phyloP scores from a whole-genome alignment of 805 yeast genomes.

The Metschnikowia kofuensis region DNA sequence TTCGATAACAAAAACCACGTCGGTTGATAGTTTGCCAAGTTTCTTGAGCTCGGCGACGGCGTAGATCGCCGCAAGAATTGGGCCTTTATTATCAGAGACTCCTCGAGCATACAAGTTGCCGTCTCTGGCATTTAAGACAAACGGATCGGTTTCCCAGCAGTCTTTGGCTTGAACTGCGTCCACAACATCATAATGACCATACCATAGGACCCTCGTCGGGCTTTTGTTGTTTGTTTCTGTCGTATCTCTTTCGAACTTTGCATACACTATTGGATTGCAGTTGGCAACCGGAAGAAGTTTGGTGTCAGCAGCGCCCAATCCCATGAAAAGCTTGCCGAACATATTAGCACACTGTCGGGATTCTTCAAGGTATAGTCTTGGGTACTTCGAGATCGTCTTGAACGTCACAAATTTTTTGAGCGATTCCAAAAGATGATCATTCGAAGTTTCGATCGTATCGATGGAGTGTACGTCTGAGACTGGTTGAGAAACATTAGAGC shows the following conservation, averaged over 20 bases:
- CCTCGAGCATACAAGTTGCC: constrained; percentile 93
- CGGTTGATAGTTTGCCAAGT: constrained; percentile 52
- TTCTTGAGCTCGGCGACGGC: constrained; percentile 74
- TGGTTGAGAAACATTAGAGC: constrained; percentile 5
- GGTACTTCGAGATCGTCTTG: constrained; percentile 74
- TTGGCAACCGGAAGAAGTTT: constrained; percentile 67
- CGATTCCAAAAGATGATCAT: constrained; percentile 63
- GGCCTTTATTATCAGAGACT: constrained; percentile 93
- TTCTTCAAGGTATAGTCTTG: constrained; percentile 67
- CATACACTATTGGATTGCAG: constrained; percentile 85
- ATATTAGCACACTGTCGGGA: constrained; percentile 84
- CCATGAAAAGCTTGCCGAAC: constrained; percentile 57
- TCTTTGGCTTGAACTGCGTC: constrained; percentile 59
- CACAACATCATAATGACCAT: constrained; percentile 95
- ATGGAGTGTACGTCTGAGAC: not conserved
- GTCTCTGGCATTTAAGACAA: constrained; percentile 65
- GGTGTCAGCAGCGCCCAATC: constrained; percentile 67
- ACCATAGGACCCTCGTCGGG: constrained; percentile 62
- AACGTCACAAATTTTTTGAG: constrained; percentile 62
- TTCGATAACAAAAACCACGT: constrained; percentile 80
- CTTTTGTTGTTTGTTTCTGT: constrained; percentile 3
- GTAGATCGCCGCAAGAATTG: constrained; percentile 79
- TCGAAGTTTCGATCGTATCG: constrained; percentile 29
- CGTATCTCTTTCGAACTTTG: constrained; percentile 50
- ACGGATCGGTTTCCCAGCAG: constrained; percentile 79